Conservation (phyloP, 129 eudicot species). For the Tagetes patula region DNA sequence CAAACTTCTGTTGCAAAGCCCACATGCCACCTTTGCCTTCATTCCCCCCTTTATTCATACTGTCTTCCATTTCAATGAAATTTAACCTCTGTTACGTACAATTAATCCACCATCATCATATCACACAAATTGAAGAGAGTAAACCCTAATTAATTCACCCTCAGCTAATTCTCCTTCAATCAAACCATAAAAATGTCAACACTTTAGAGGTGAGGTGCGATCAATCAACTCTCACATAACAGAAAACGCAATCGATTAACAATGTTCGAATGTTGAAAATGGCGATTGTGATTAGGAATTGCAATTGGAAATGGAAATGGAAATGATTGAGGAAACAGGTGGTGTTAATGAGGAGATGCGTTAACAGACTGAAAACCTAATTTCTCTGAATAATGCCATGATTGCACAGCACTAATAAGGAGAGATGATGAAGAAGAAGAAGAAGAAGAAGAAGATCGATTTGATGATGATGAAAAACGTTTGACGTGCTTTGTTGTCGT, state of each 20-base stretch:
- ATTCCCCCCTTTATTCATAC: conserved; percentile 31
- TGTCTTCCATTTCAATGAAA: conserved; percentile 39
- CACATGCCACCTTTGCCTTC: conserved; percentile 72
- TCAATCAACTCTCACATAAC: conserved; percentile 14
- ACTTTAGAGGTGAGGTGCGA: conserved; percentile 1
- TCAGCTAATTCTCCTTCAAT: conserved; percentile 11
- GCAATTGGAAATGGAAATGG: neutral
- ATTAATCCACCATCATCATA: conserved; percentile 1
- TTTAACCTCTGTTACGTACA: neutral
- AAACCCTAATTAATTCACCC: conserved; percentile 21
- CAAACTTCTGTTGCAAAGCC: conserved; percentile 84
- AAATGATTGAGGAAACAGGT: neutral
- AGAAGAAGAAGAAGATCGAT: neutral
- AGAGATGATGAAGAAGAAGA: too few species aligned
- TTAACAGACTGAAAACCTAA: neutral
- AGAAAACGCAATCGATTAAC: neutral
- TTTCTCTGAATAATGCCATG: neutral
- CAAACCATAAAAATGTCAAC: conserved; percentile 1
- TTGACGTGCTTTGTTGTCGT: neutral
- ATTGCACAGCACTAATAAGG: neutral
- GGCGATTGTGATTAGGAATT: neutral
- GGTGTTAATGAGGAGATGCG: neutral
- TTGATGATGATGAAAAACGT: neutral
- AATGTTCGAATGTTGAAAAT: neutral
- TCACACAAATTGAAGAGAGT: neutral